Evolutionary conservation across 352 stramenopile species (phyloP), one percentile per base, ranked within the genome.

Genomic region (Aphanomyces euteiches): DNA sequence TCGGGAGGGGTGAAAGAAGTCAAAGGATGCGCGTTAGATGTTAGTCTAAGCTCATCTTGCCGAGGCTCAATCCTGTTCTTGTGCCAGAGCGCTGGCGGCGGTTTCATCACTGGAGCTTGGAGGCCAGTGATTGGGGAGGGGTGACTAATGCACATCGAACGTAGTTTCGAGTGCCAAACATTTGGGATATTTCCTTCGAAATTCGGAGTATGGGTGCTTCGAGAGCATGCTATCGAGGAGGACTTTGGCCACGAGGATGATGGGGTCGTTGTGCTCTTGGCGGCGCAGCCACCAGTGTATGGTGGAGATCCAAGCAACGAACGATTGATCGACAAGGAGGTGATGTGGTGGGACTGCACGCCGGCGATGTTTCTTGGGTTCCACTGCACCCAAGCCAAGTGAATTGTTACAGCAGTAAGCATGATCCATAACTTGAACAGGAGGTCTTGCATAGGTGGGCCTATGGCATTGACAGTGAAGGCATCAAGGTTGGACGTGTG

Each of bases 81-180:
- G n/a, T 53, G 45, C 45, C 45, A 53, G 45, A 53, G 45, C 45
- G n/a, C 45, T 15, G n/a, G n/a, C 13, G 1, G n/a, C 45, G 28
- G 28, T 28, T 28, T 28, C 28, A 28, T 28, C 28, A 28, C 28
- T 53, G 13, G 45, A 53, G n/a, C 45, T 15, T 15, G 13, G n/a
- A 1, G 2, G 45, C 45, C 45, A 53, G 45, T 53, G 45, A 1
- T n/a, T n/a, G n/a, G 13, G 13, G n/a, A 19, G 13, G 45, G 13
- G 45, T 15, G 45, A 2, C 45, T 53, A 53, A 53, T 53, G 45
- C 13, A 53, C n/a, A 53, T 53, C 45, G 45, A 53, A 53, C 45
- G 45, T 53, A 15, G 45, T 15, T 53, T 15, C 45, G n/a, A 53
- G 45, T 53, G 45, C 28, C 28, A 28, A 28, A 28, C 28, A 28